phyloP scores from a whole-genome alignment of 1,284 basidiomycete species.

The Leccinum cinnamomeum region DNA sequence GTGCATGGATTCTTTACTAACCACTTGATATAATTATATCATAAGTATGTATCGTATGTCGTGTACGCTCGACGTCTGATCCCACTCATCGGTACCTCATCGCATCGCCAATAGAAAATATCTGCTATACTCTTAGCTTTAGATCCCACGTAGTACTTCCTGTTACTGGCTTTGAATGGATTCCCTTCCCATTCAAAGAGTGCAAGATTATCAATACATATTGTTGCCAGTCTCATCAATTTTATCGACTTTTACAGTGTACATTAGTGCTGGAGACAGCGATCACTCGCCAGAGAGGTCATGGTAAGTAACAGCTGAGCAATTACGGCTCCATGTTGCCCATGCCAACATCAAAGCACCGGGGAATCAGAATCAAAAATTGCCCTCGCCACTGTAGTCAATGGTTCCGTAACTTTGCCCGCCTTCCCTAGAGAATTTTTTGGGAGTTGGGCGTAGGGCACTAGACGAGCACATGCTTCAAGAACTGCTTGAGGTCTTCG shows the following conservation, averaged over 20 bases:
- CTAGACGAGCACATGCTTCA: slow-evolving; percentile 51
- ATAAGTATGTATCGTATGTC: neutral
- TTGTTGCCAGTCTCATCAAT: neutral
- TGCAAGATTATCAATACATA: neutral
- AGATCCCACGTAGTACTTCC: neutral
- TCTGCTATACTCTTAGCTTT: neutral
- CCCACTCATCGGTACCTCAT: neutral
- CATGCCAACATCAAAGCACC: slow-evolving; percentile 1
- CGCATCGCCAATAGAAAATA: neutral
- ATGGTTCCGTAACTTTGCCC: slow-evolving; percentile 2
- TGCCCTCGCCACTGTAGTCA: neutral
- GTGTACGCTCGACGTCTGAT: neutral
- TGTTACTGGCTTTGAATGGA: neutral
- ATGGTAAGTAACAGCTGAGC: neutral
- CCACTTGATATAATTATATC: neutral
- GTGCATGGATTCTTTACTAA: neutral
- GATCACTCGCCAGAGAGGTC: neutral
- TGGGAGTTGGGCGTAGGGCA: slow-evolving; percentile 3
- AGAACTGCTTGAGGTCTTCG: slow-evolving; percentile 59
- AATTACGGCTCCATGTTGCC: neutral
- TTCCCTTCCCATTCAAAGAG: neutral
- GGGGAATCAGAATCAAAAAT: slow-evolving; percentile 3
- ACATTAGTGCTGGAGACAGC: neutral
- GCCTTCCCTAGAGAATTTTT: neutral
- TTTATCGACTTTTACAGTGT: slow-evolving; percentile 1